Percentiles rank a stretch among this genome's conserved stretches.
phyloP scores from a whole-genome alignment of 495 filamentous ascomycete species.

The Thermochaetoides thermophila region DNA sequence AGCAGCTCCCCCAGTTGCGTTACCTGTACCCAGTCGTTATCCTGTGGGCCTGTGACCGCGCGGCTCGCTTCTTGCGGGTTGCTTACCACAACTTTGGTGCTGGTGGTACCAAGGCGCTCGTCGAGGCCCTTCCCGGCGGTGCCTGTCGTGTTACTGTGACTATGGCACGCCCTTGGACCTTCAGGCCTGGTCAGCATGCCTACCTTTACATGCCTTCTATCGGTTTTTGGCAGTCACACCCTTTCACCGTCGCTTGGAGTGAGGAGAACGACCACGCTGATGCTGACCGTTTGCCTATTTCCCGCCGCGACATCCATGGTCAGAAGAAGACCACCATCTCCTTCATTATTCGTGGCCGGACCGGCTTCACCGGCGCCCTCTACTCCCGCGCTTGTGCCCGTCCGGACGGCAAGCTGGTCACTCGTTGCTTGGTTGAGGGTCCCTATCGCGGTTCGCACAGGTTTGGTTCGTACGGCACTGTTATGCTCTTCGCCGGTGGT shows the following conservation, averaged over 20 bases:
- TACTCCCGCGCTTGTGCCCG: slow-evolving; percentile 50
- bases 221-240: slow-evolving; percentile 54
- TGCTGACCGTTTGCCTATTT: slow-evolving; percentile 38
- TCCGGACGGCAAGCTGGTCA: slow-evolving; percentile 43
- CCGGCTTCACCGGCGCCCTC: slow-evolving; percentile 69
- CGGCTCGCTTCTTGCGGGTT: slow-evolving; percentile 36
- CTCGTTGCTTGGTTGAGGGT: slow-evolving; percentile 59
- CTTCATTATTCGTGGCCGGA: slow-evolving; percentile 61
- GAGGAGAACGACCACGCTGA: slow-evolving; percentile 35
- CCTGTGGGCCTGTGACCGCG: slow-evolving; percentile 53
- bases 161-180: slow-evolving; percentile 59
- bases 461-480: slow-evolving; percentile 68
- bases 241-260: slow-evolving; percentile 53
- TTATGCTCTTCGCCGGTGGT: slow-evolving; percentile 74
- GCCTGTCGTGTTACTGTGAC: slow-evolving; percentile 57
- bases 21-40: slow-evolving; percentile 46
- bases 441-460: slow-evolving; percentile 60
- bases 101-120: slow-evolving; percentile 39
- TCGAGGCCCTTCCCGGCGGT: slow-evolving; percentile 51
- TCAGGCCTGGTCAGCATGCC: slow-evolving; percentile 64
- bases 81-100: slow-evolving; percentile 56
- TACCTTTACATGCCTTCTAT: slow-evolving; percentile 70
- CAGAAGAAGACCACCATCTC: slow-evolving; percentile 51
- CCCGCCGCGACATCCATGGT: slow-evolving; percentile 41
- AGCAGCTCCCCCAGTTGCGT: slow-evolving; percentile 41